Base-by-base conservation (phyloP, 495 filamentous ascomycete genomes). In the Penicillium subrubescens region DNA sequence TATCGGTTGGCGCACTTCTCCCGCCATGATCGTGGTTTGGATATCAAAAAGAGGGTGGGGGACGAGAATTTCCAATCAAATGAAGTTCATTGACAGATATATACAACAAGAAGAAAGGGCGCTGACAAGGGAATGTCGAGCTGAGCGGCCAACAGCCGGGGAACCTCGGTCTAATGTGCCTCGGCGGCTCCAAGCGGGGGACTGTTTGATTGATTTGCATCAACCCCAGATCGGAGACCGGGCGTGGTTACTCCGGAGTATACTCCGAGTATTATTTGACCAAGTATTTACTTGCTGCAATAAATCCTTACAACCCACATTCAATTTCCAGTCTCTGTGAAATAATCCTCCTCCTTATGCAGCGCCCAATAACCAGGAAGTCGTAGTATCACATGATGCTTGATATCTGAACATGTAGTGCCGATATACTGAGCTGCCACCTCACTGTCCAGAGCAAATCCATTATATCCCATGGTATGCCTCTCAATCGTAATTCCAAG, bases 1-100 rank as follows among this genome's bases (percentile, higher is more conserved):
- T 73, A 99, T 96, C 33, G 91, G 92, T 66, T 98, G 94, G 67
- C 95, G 87, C 59, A 99, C 86, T 35, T 80, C 79, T 61, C 95
- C 94, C 27, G 95, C 94, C 95, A 99, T 99, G 50, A 56, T 68
- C 61, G 62, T 8, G n/a, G 39, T 15, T 39, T 31, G 7, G 59
- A 19, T 37, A 52, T 35, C n/a, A 58, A 21, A 17, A 43, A 29
- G 12, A 53, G 7, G 55, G 63, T 60, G 33, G 17, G 57, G 62
- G 35, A 51, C 37, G 44, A 15, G 54, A 21, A 37, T 46, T 17
- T 21, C 59, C 58, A 64, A 53, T 59, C 55, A 61, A 48, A 59
- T 51, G 44, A 59, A 57, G 34, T 50, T 31, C 29, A 48, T 39
- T 53, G 29, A 25, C 31, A 43, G 17, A 59, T 55, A 55, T 55